Conservation (phyloP, 2,329 filamentous ascomycete species). For the Lasiodiplodia citricola region DNA sequence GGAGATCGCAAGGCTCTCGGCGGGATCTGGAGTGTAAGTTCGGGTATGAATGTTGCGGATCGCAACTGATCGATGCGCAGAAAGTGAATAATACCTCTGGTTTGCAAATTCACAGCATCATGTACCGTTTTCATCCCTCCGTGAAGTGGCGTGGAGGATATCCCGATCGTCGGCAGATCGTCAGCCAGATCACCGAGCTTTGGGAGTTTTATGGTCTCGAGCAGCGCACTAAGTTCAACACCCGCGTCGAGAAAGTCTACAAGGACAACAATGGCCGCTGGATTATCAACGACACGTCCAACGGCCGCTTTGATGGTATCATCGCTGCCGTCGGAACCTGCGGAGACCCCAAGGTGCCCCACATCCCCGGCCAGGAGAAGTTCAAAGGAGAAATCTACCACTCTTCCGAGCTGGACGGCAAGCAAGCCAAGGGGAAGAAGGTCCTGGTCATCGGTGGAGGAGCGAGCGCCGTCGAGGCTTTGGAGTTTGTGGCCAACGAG, state of each 20-base stretch:
- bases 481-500: conserved; percentile 75
- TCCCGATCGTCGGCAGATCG: conserved; percentile 75
- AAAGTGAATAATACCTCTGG: conserved; percentile 82
- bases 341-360: conserved; percentile 75
- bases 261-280: conserved; percentile 72
- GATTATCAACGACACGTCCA: conserved; percentile 74
- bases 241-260: conserved; percentile 70
- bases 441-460: conserved; percentile 79
- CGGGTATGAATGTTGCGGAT: not conserved
- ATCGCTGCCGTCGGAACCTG: conserved; percentile 82
- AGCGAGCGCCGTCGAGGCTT: conserved; percentile 79
- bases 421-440: conserved; percentile 74
- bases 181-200: conserved; percentile 71
- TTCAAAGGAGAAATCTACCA: conserved; percentile 78
- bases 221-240: conserved; percentile 73
- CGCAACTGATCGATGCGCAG: conserved; percentile 44
- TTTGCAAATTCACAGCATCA: conserved; percentile 82
- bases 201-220: conserved; percentile 79
- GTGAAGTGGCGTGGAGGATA: conserved; percentile 78
- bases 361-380: conserved; percentile 70
- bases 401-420: conserved; percentile 75
- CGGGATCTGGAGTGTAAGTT: conserved; percentile 77
- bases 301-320: conserved; percentile 78
- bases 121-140: conserved; percentile 87
- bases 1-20: conserved; percentile 70